Percentiles rank a stretch among this genome's conserved stretches.
These are phyloP conservation scores for Coemansia reversa DNA, from an alignment of 192 early-diverging fungal genomes.

Conservation along the genomic window DNA sequence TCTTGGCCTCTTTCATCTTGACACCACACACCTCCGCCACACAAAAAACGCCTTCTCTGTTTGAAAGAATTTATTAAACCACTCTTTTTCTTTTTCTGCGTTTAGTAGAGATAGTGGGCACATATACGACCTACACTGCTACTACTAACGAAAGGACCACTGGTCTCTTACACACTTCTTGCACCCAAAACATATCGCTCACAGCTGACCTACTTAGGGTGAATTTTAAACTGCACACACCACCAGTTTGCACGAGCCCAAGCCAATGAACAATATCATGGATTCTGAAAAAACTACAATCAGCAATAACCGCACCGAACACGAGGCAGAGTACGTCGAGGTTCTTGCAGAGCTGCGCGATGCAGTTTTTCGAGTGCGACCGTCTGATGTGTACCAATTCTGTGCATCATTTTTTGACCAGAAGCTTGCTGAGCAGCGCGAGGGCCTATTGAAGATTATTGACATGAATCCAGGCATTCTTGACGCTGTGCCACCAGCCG, in stretches of 20 bases:
- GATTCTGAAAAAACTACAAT: slow-evolving; percentile 52
- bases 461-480: slow-evolving; percentile 50
- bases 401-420: slow-evolving; percentile 87
- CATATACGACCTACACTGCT: not conserved
- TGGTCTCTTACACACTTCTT: not conserved
- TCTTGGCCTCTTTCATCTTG: not conserved
- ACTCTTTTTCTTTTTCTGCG: not conserved
- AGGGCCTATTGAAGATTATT: slow-evolving; percentile 45
- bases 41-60: not conserved
- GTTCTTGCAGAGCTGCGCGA: slow-evolving; percentile 84
- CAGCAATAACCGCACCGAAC: slow-evolving; percentile 40
- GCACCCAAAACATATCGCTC: not conserved
- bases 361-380: slow-evolving; percentile 72
- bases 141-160: not conserved
- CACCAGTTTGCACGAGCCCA: not conserved
- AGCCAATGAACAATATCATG: slow-evolving; percentile 16
- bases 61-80: not conserved
- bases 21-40: not conserved
- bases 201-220: not conserved
- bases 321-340: slow-evolving; percentile 56
- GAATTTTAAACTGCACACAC: not conserved
- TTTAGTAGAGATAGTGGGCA: not conserved
- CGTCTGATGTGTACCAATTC: slow-evolving; percentile 88
- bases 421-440: slow-evolving; percentile 80
- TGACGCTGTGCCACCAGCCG: slow-evolving; percentile 19